Evolutionary conservation across 176 grass and related monocot species (phyloP).

Genomic region (Hordeum marinum): DNA sequence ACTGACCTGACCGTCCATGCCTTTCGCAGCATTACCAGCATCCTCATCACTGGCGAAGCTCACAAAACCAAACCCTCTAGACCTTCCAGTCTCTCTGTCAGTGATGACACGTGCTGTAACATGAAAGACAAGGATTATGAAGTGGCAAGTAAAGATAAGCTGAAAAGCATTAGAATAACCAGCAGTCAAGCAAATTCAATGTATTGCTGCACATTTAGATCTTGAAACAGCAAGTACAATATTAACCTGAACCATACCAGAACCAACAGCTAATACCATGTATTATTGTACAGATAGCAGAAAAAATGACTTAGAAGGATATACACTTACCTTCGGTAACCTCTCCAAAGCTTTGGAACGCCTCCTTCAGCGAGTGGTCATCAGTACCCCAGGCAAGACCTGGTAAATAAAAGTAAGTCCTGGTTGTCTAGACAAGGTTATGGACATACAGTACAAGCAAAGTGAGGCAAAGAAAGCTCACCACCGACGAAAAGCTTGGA

Average conservation of each 20-base stretch:
- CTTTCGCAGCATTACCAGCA: constrained; percentile 27
- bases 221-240: neutral
- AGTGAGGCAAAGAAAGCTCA: constrained; percentile 12
- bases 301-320: neutral
- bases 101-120: constrained; percentile 59
- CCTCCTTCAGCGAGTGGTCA: constrained; percentile 43
- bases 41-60: constrained; percentile 25
- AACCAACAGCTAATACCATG: neutral
- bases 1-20: constrained; percentile 82
- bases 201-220: neutral
- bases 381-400: constrained; percentile 56
- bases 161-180: neutral
- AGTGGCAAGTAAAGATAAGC: neutral
- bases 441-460: neutral
- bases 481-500: constrained; percentile 81
- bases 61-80: constrained; percentile 92
- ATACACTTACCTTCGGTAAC: constrained; percentile 62
- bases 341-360: constrained; percentile 54
- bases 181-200: neutral
- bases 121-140: neutral
- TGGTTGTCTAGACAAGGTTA: neutral
- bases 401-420: constrained; percentile 11
- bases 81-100: constrained; percentile 65
- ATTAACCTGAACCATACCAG: neutral
- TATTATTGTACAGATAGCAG: neutral